These are phyloP conservation scores for Atkinsonella hypoxylon DNA, from an alignment of 2,329 filamentous ascomycete species.

Conservation along the genomic window DNA sequence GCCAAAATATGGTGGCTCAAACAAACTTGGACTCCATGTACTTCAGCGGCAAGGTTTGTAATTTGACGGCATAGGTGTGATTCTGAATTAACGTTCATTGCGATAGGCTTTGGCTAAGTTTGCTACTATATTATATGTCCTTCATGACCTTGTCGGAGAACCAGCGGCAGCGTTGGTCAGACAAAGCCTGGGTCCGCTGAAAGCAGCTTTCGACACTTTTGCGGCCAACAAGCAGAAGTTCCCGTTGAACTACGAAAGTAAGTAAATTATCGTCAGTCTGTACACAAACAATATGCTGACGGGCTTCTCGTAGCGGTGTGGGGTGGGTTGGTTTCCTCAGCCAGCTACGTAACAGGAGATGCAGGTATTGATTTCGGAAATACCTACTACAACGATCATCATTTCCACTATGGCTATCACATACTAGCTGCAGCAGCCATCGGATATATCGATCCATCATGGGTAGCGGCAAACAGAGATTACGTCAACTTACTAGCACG, in stretches of 20 bases:
- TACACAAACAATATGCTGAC: neutral
- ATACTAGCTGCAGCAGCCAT: constrained; percentile 79
- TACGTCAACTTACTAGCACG: constrained; percentile 79
- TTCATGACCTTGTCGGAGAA: constrained; percentile 51
- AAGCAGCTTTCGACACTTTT: constrained; percentile 55
- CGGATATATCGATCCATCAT: constrained; percentile 62
- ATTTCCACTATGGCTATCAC: constrained; percentile 79
- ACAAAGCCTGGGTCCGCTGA: constrained; percentile 47
- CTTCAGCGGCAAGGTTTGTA: constrained; percentile 66
- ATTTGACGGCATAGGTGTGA: neutral
- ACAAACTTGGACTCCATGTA: constrained; percentile 80
- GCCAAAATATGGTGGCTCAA: constrained; percentile 62
- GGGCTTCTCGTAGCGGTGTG: constrained; percentile 39
- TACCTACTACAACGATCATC: constrained; percentile 67
- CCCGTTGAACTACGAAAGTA: constrained; percentile 52
- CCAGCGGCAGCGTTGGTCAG: constrained; percentile 37
- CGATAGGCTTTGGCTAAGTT: constrained; percentile 60
- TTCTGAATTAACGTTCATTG: neutral
- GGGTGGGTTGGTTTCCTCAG: constrained; percentile 71
- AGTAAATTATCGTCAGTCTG: constrained; percentile 14
- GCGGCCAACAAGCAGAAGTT: constrained; percentile 54
- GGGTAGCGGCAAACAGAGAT: constrained; percentile 60
- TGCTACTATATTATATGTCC: constrained; percentile 53
- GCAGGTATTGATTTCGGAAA: constrained; percentile 78
- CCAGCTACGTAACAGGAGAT: constrained; percentile 58